Base-by-base conservation (phyloP, 495 filamentous ascomycete genomes). In the Aspergillus campestris region DNA sequence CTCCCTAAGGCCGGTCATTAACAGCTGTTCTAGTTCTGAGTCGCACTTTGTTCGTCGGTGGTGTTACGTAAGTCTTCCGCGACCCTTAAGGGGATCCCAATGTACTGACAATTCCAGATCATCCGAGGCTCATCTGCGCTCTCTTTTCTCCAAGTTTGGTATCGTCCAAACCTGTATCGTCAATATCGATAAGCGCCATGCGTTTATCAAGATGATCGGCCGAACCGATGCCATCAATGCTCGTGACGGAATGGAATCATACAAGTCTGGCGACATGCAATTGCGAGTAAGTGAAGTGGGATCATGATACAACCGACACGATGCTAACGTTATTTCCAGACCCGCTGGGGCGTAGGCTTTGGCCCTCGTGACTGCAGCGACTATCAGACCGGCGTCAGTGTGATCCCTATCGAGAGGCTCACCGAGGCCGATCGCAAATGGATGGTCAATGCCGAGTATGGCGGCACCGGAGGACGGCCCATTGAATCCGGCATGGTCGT, bases 341-440 rank as follows among this genome's bases (percentile, higher is more conserved):
- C 90, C 27, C 81, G 89, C 40, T 99, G 92, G 92, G 92, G 92
- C 51, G 94, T 99, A 31, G 92, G 92, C 4, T 99, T 94, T 55
- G 92, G 92, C 2, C 94, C 92, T 11, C 86, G 94, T 50, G 94
- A 99, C 58, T 99, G 92, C 72, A 91, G 86, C 61, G 89, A 99
- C 61, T 99, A 97, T 64, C 78, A 82, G 44, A 90, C 81, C 9
- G 92, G 92, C 30, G 78, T 96, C 64, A 96, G 90, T 62, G 66
- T 97, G 27, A 96, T 98, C 48, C 92, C 92, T 2, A 87, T 97
- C 57, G 75, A 82, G 49, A 83, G 88, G 45, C 78, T 98, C 11
- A 98, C 92, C 7, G 94, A 98, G 44, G 94, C 92, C 13, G 92
- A 98, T 68, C 77, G 84, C 30, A 94, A 95, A 62, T 98, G 94